Base-by-base conservation (phyloP, 768 basidiomycete genomes). In the Boletellus ananiceps region DNA sequence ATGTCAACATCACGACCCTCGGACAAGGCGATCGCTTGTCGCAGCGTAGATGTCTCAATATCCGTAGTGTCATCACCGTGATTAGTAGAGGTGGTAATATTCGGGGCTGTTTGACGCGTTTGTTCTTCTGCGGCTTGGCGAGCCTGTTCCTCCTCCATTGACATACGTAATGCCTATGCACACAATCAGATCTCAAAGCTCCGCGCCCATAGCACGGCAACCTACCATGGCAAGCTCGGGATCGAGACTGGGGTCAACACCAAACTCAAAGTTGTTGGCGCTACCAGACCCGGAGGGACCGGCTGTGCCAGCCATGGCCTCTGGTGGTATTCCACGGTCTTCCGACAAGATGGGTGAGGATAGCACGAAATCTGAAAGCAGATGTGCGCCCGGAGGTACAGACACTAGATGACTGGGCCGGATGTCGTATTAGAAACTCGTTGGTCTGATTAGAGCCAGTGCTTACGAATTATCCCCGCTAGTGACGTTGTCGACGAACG, bases 221-320 rank as follows among this genome's bases (percentile, higher is more conserved):
- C 67, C 78, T 49, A 92, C 94, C 92, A 97, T 93, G 2, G 96
- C 95, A 40, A 99, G 76, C 66, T 98, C 95, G 0, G 95, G 95
- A 64, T 98, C 95, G 52, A 97, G 76, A 64, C 83, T 91, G 4
- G 96, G 95, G 68, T 98, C 96, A 5, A 99, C 85, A 44, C 89
- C 90, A 57, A 93, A 94, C 62, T 91, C 91, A 57, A 89, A 93
- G 59, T 74, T 74, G 42, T 74, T 76, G 21, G 71, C 73, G 4
- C 76, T 69, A 31, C 73, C 74, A 19, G 76, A 77, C 16, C 75
- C 74, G 1, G 72, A 72, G 18, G 65, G 76, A 40, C 74, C 81
- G 15, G 75, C 77, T 6, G 68, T 70, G 25, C 66, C 76, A 33
- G 77, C 78, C 62, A 83, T 80, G 7, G 78, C 79, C 8, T 73